Evolutionary conservation across 2,329 filamentous ascomycete genomes (phyloP).

Genomic region (Fusarium denticulatum): DNA sequence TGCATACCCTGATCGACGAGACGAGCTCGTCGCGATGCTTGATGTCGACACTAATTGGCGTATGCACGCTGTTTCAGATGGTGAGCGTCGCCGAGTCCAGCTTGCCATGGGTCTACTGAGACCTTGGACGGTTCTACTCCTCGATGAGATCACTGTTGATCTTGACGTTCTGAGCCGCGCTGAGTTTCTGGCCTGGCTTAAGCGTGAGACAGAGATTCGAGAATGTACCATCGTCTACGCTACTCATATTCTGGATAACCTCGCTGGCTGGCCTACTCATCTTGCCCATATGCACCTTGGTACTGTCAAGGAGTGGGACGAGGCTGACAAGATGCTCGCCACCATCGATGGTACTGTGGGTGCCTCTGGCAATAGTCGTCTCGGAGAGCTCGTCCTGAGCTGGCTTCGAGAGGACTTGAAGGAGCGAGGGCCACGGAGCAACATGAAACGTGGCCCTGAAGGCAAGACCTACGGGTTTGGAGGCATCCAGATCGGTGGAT

Average conservation of each 20-base stretch:
- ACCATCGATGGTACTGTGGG: slow-evolving; percentile 53
- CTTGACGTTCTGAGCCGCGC: slow-evolving; percentile 86
- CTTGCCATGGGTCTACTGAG: slow-evolving; percentile 93
- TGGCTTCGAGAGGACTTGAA: slow-evolving; percentile 87
- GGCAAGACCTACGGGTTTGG: slow-evolving; percentile 70
- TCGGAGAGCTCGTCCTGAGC: slow-evolving; percentile 86
- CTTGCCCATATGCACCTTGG: slow-evolving; percentile 96
- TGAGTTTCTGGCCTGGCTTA: slow-evolving; percentile 87
- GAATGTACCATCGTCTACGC: slow-evolving; percentile 95
- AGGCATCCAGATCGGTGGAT: slow-evolving; percentile 64
- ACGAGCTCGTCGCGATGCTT: slow-evolving; percentile 87
- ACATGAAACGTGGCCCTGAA: slow-evolving; percentile 65
- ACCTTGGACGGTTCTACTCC: slow-evolving; percentile 88
- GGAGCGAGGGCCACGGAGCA: slow-evolving; percentile 79
- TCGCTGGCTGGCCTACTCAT: slow-evolving; percentile 94
- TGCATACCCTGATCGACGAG: slow-evolving; percentile 80
- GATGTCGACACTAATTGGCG: slow-evolving; percentile 94
- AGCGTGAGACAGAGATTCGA: slow-evolving; percentile 82
- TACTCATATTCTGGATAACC: slow-evolving; percentile 95
- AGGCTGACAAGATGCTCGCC: slow-evolving; percentile 74
- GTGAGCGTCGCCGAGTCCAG: slow-evolving; percentile 90
- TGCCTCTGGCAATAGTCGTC: slow-evolving; percentile 75
- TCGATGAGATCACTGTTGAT: slow-evolving; percentile 98
- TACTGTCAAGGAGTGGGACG: slow-evolving; percentile 85
- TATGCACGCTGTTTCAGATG: slow-evolving; percentile 95